These are phyloP conservation scores for Trichoderma virens DNA, from an alignment of 495 filamentous ascomycete genomes.

Conservation along the genomic window DNA sequence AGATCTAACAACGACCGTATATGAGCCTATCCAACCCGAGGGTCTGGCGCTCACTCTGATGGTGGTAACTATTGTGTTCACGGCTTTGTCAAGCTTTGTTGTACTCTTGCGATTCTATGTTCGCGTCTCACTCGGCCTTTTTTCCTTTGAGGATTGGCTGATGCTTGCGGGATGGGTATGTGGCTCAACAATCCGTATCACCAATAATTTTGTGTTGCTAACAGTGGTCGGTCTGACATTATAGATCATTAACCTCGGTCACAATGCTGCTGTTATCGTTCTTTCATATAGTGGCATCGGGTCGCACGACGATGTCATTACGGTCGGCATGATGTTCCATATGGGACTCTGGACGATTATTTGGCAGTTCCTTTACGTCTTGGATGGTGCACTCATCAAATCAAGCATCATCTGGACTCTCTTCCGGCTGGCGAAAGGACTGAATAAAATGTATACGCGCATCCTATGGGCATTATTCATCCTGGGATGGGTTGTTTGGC, in stretches of 20 bases:
- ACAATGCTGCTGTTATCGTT: neutral
- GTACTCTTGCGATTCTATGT: neutral
- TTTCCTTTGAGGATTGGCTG: neutral
- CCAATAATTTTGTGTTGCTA: too few species aligned
- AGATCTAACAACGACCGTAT: neutral
- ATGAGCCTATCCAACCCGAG: neutral
- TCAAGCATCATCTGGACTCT: conserved; percentile 1
- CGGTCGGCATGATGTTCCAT: conserved; percentile 3
- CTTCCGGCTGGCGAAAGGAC: neutral
- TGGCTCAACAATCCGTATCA: neutral
- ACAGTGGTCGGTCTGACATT: too few species aligned
- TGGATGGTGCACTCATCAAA: conserved; percentile 2
- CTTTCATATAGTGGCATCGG: neutral
- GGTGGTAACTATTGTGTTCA: neutral
- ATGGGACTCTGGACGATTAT: conserved; percentile 2
- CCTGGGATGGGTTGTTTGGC: neutral
- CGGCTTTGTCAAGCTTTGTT: neutral
- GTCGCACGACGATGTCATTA: neutral
- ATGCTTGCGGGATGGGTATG: conserved; percentile 3
- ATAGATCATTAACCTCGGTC: neutral
- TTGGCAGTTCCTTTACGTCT: neutral
- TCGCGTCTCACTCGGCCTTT: neutral
- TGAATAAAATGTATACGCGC: neutral
- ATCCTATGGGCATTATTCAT: neutral
- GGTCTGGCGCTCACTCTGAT: neutral